Percentiles rank a stretch among this genome's conserved stretches.
These are phyloP conservation scores for Suillus sp. DNA, from an alignment of 768 basidiomycete genomes.

Conservation along the genomic window DNA sequence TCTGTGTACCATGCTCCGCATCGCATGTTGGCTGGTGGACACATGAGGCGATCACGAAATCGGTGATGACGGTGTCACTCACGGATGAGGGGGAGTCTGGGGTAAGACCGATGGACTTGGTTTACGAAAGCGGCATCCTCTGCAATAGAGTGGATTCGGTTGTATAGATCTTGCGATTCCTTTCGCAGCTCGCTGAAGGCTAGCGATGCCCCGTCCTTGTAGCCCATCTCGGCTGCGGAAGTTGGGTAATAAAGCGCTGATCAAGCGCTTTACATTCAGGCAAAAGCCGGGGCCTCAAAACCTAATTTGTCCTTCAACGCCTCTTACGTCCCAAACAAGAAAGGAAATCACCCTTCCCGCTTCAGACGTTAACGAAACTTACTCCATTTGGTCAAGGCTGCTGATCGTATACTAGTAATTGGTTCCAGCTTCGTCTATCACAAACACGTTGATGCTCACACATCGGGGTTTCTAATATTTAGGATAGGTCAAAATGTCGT, in stretches of 20 bases:
- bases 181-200: conserved; percentile 57
- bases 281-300: too few species aligned
- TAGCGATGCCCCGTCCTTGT: conserved; percentile 17
- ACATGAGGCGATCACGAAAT: background rate
- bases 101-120: conserved; percentile 50
- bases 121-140: conserved; percentile 76
- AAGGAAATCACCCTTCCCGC: too few species aligned
- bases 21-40: conserved; percentile 77
- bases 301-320: too few species aligned
- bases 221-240: background rate
- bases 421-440: too few species aligned
- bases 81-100: conserved; percentile 59
- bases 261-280: background rate
- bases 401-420: too few species aligned
- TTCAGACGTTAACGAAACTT: too few species aligned
- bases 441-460: too few species aligned
- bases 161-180: conserved; percentile 78
- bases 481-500: too few species aligned
- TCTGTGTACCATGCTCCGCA: conserved; percentile 95
- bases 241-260: background rate
- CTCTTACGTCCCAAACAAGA: too few species aligned
- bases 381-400: too few species aligned
- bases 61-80: conserved; percentile 24
- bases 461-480: too few species aligned
- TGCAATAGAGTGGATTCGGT: conserved; percentile 83